Evolutionary conservation across 768 basidiomycete species (phyloP), one percentile per base, ranked within the genome.

Genomic region (Lyophyllum decastes): DNA sequence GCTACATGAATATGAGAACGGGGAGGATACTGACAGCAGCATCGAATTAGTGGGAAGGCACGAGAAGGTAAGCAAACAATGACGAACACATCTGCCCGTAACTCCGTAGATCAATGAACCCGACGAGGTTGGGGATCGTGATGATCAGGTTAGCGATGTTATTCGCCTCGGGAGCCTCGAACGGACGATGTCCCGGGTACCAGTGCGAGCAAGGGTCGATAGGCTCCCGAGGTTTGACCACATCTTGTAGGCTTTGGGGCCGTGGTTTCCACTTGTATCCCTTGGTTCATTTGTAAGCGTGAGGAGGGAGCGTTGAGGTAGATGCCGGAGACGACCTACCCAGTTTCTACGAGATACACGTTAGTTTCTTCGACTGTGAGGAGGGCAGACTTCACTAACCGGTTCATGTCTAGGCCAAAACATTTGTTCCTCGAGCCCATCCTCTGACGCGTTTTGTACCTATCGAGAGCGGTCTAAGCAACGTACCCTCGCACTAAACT

Each of bases 21-120:
- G 92, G 35, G 85, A 78, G n/a, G 90, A 89, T 55, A 92, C 89
- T 92, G 55, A 30, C 30, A n/a, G n/a, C n/a, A n/a, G 30, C 30
- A 30, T 46, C 44, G 33, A 22, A 14, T 34, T 19, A 33, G 8
- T 22, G 16, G n/a, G 17, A 17, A 22, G 27, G 21, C 4, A 21
- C 11, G 30, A 21, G 12, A 17, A 48, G 30, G 46, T n/a, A 19
- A 38, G 50, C 16, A 40, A 22, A 7, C 5, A 17, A 10, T 4
- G 1, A 79, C 89, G 56, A 64, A 92, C 90, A 68, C 81, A 92
- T 88, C 68, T 94, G 91, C 0, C 92, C 92, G 65, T 92, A 95
- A 63, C 86, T 89, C 61, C 93, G 78, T 50, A 93, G 68, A 71
- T 94, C 91, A 30, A 93, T 57, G 70, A 91, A 94, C 1, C 78